Base-by-base conservation (phyloP, 1,284 basidiomycete species). In the Ceratobasidium papillatum region DNA sequence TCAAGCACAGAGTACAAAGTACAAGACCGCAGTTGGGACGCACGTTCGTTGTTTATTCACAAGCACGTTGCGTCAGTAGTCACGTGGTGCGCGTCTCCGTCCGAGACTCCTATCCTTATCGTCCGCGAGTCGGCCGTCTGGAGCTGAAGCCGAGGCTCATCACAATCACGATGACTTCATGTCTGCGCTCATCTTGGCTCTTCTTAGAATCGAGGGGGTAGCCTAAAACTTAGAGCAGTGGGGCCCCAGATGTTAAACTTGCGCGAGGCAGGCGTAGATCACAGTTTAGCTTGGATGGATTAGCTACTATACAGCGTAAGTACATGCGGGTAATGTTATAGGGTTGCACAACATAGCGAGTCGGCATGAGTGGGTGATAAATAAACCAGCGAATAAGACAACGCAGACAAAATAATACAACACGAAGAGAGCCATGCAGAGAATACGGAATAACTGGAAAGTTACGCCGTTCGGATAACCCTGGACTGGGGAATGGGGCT, bases 401-500 rank as follows among this genome's bases (percentile, higher is more conserved):
- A 25, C 54, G 54, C 27, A 27, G 22, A 38, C 36, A n/a, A 38
- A 71, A 69, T 71, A 51, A 71, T 71, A 71, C 68, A 61, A 36
- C 56, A 59, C 58, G 54, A 56, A 59, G 30, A 25, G 58, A 41
- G 11, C 36, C 36, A 41, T 41, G 36, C 14, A n/a, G 32, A n/a
- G 43, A 52, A 49, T 41, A 43, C n/a, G 25, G 30, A 30, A 25
- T 27, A 49, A 41, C 43, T 19, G 49, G 27, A 22, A 19, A 86
- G 89, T 80, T 79, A 93, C 91, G 79, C 91, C 85, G 79, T 89
- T 88, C 79, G 93, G 93, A 45, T 61, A 45, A 38, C 56, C 49
- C 90, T 88, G 76, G 90, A 89, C 75, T 86, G 85, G 8, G 92
- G 85, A 79, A 94, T 92, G 3, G 87, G 87, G 80, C 93, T 93